These are phyloP conservation scores for Erythrobasidium yunnanense DNA, from an alignment of 768 basidiomycete species.

Conservation along the genomic window DNA sequence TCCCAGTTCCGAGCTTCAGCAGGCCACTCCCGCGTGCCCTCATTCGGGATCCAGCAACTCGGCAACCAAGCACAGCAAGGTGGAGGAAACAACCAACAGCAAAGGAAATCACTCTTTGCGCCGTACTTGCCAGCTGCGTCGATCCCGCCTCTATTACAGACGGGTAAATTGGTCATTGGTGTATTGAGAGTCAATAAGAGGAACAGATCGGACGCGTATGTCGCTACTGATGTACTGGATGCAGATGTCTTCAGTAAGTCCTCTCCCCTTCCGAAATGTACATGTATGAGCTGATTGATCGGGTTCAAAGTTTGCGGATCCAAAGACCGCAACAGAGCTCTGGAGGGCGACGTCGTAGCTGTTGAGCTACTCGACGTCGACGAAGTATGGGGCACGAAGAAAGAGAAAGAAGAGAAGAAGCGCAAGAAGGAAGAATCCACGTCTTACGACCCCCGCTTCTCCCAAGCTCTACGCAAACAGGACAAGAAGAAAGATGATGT, in stretches of 20 bases:
- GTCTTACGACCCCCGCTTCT: slow-evolving; percentile 71
- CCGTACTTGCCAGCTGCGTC: slow-evolving; percentile 95
- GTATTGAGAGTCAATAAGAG: slow-evolving; percentile 57
- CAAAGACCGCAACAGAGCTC: slow-evolving; percentile 92
- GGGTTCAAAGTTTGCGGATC: slow-evolving; percentile 50
- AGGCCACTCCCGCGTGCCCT: slow-evolving; percentile 37
- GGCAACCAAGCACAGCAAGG: slow-evolving; percentile 53
- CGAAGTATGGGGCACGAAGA: slow-evolving; percentile 91
- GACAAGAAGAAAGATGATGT: slow-evolving; percentile 99
- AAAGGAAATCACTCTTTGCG: slow-evolving; percentile 95
- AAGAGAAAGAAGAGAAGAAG: slow-evolving; percentile 99
- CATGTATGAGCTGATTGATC: not conserved
- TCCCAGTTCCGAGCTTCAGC: slow-evolving; percentile 60
- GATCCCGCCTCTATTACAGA: slow-evolving; percentile 85
- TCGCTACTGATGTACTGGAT: slow-evolving; percentile 92
- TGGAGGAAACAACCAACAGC: slow-evolving; percentile 65
- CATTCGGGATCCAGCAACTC: slow-evolving; percentile 57
- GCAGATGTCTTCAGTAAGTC: slow-evolving; percentile 86
- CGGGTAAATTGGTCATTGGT: slow-evolving; percentile 94
- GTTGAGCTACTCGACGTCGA: slow-evolving; percentile 96
- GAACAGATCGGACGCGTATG: slow-evolving; percentile 81
- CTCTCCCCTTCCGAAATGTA: slow-evolving; percentile 42
- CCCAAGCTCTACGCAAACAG: slow-evolving; percentile 54
- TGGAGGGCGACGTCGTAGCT: slow-evolving; percentile 96
- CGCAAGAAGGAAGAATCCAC: slow-evolving; percentile 99